Base-by-base conservation (phyloP, 495 filamentous ascomycete species). In the Elaphomyces granulatus region DNA sequence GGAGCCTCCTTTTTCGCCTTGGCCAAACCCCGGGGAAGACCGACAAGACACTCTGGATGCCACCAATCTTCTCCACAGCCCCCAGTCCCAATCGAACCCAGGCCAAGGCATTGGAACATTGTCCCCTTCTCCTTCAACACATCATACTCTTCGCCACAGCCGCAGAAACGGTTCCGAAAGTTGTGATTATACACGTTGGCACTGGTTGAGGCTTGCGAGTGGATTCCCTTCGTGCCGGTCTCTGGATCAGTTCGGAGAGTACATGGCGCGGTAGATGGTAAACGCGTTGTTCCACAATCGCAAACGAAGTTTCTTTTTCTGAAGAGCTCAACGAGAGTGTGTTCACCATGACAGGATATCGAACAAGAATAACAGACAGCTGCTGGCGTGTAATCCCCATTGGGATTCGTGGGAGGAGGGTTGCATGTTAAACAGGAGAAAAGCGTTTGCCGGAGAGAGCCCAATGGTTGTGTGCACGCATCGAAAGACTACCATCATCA, bases 41-140 rank as follows among this genome's bases (percentile, higher is more conserved):
- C 90, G 37, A 94, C 75, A 9, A 99, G 58, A 54, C 92, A 99
- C 41, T 87, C 83, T 10, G 90, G 87, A 65, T 99, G 92, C 71
- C 86, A 99, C 92, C 92, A 99, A 57, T 99, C 92, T 63, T 99
- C 92, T 3, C 90, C 87, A 60, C 92, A 99, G 3, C 86, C 87
- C 7, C 84, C 85, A 2, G 79, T 77, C 47, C 80, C 80, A 23
- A 72, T 72, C 0, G 75, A 78, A 0, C 85, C 87, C 3, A 99
- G 68, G 0, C 87, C 86, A 2, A 96, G 55, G 56, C 92, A 99
- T 60, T 99, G 92, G 54, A 88, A 96, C 92, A 99, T 99, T n/a
- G 86, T 95, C 1, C 90, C 90, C 48, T 85, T 87, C 57, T 99
- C 85, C 52, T 78, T 64, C 31, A 85, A 64, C 0, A 86, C 73